Evolutionary conservation across 257 asterid genomes (phyloP).

Genomic region (Solanum lignicaule): DNA sequence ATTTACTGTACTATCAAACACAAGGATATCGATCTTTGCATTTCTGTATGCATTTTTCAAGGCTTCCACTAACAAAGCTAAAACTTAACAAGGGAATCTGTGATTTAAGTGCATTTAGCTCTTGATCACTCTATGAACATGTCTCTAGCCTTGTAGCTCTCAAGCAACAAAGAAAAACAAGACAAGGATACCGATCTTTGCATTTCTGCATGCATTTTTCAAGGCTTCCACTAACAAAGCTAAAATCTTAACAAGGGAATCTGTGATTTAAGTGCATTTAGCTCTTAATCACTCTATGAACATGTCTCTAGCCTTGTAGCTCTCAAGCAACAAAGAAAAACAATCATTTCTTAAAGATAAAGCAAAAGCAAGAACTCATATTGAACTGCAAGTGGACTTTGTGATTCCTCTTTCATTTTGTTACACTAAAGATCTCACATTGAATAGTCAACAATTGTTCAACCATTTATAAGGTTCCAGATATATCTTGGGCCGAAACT

Average conservation of each 20-base stretch:
- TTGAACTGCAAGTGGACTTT: not conserved
- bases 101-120: no score
- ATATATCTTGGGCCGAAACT: not conserved
- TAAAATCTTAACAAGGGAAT: not conserved
- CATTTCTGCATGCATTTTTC: not conserved
- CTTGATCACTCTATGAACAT: no score
- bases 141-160: no score
- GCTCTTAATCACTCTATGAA: not conserved
- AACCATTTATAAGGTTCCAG: not conserved
- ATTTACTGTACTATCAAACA: slow-evolving; percentile 1
- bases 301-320: not conserved
- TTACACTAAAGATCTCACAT: not conserved
- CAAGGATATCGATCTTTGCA: not conserved
- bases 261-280: not conserved
- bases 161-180: not conserved
- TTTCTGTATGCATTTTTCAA: not conserved
- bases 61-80: not conserved
- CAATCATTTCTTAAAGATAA: not conserved
- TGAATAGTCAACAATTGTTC: not conserved
- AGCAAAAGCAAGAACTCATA: not conserved
- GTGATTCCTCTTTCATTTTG: not conserved
- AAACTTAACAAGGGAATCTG: not conserved
- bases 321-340: not conserved
- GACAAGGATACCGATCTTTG: not conserved
- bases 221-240: not conserved